These are phyloP conservation scores for Knufia fluminis DNA, from an alignment of 2,329 filamentous ascomycete species.

Conservation along the genomic window DNA sequence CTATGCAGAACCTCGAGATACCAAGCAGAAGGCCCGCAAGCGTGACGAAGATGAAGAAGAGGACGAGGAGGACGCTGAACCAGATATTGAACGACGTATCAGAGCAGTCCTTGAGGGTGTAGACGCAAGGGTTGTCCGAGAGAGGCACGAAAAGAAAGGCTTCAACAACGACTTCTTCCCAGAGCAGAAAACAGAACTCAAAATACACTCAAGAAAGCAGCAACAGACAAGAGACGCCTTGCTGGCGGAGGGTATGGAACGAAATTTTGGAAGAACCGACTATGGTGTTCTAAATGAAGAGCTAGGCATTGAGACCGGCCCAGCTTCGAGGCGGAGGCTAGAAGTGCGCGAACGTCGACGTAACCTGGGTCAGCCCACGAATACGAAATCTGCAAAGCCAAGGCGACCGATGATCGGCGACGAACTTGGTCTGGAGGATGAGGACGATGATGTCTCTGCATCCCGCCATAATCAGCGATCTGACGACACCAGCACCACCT, in stretches of 20 bases:
- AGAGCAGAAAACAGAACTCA: not conserved
- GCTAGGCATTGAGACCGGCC: not conserved
- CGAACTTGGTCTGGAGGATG: slow-evolving; percentile 6
- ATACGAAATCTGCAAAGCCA: not conserved
- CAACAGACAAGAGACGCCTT: not conserved
- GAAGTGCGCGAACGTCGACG: not conserved
- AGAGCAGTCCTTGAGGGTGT: slow-evolving; percentile 1
- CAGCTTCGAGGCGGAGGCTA: not conserved
- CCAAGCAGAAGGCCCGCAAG: not conserved
- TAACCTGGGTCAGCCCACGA: not conserved
- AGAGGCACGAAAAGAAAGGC: not conserved
- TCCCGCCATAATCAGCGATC: too few species aligned
- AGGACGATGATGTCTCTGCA: not conserved
- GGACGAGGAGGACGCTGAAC: not conserved
- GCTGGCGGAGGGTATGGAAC: not conserved
- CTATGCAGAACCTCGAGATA: not conserved
- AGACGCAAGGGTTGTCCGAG: not conserved
- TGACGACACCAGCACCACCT: too few species aligned
- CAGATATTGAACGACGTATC: slow-evolving; percentile 7
- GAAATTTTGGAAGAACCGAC: not conserved
- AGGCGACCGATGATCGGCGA: slow-evolving; percentile 7
- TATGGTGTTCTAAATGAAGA: slow-evolving; percentile 6
- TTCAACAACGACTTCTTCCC: not conserved
- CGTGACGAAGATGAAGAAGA: not conserved
- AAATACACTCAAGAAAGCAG: slow-evolving; percentile 1